These are phyloP conservation scores for Pontederia paniculata DNA, from an alignment of 176 grass and related monocot species.

Conservation along the genomic window DNA sequence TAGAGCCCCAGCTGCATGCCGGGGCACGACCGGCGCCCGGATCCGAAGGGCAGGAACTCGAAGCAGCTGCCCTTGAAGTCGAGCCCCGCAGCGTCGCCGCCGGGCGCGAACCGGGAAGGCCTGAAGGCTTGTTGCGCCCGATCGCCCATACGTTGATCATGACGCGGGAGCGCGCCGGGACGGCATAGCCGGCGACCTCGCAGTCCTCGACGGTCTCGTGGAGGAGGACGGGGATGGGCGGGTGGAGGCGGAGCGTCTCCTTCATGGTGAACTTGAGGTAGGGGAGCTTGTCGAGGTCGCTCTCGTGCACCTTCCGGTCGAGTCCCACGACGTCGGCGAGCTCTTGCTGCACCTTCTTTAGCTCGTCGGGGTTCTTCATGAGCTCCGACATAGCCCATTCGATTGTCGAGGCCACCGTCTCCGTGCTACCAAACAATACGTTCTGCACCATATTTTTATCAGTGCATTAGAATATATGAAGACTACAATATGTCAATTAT, in stretches of 20 bases:
- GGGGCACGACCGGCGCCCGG: constrained; percentile 65
- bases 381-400: constrained; percentile 94
- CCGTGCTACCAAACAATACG: constrained; percentile 93
- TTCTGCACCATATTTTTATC: constrained; percentile 32
- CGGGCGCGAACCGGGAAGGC: constrained; percentile 40
- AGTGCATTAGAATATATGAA: neutral
- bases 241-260: constrained; percentile 92
- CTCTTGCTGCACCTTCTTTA: constrained; percentile 56
- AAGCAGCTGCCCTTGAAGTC: constrained; percentile 93
- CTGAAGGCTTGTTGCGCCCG: constrained; percentile 49
- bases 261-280: constrained; percentile 76
- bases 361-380: constrained; percentile 66
- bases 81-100: constrained; percentile 21
- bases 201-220: constrained; percentile 77
- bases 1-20: constrained; percentile 60
- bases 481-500: neutral
- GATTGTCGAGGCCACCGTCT: constrained; percentile 85
- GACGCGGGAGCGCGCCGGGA: constrained; percentile 47
- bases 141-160: constrained; percentile 94
- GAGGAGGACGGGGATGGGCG: constrained; percentile 78
- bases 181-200: constrained; percentile 47
- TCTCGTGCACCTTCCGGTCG: constrained; percentile 43
- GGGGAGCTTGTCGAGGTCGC: constrained; percentile 72
- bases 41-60: constrained; percentile 83
- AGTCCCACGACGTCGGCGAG: constrained; percentile 40